Base-by-base conservation (phyloP, 2,329 filamentous ascomycete genomes). In the Phaeosphaeriaceae sp. region DNA sequence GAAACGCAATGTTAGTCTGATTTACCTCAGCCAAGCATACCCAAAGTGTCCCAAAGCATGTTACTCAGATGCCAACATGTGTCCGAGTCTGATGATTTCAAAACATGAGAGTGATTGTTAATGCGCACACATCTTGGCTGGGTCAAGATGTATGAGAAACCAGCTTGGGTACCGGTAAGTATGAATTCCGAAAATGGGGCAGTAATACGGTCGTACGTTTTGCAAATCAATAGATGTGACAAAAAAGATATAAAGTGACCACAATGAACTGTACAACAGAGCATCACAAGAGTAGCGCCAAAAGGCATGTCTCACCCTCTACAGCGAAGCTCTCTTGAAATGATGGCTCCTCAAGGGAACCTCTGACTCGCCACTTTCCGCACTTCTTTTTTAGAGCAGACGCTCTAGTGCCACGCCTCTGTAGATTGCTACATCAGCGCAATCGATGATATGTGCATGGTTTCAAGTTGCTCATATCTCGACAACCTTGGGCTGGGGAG, bases 251-350 rank as follows among this genome's bases (percentile, higher is more conserved):
- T 47, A 47, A 47, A 36, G 32, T 18, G n/a, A 30, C 5, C 4
- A 6, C 11, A 18, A 11, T 18, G 12, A 20, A n/a, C 18, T 26
- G 7, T n/a, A 18, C 16, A 13, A 9, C 18, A 20, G 6, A 21
- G 77, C 60, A 79, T 74, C 38, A 21, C 35, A 46, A 45, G 50
- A 56, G 46, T 53, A 59, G 56, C 56, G 53, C 41, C 46, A n/a
- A 51, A 12, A 35, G 33, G 4, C 45, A 35, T 37, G 43, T 18
- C 23, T 40, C 48, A 32, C 18, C 7, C 16, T 30, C n/a, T 37
- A 32, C 35, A 41, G 64, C 63, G 63, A 53, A 68, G 58, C 61
- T 58, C 66, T 68, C 55, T 18, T 43, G 40, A 46, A 58, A 52
- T 53, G 41, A 18, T n/a, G 3, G 20, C 11, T 53, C 54, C 29